phyloP scores from a whole-genome alignment of 106 monocot species.

The Platanthera guangdongensis region DNA sequence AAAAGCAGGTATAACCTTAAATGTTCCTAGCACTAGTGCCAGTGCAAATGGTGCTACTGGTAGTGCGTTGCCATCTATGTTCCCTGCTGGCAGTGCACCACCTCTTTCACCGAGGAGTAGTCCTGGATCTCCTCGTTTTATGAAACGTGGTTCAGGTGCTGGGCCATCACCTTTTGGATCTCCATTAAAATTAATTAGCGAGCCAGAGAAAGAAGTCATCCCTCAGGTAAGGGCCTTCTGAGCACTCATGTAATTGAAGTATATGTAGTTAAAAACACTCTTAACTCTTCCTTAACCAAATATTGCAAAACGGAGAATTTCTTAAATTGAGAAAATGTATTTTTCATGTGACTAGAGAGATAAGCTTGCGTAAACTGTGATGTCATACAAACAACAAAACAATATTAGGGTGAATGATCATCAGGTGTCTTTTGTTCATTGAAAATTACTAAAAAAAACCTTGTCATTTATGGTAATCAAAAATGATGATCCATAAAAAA shows the following conservation, averaged over 20 bases:
- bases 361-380: background rate
- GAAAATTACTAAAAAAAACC: too few species aligned
- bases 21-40: conserved; percentile 27
- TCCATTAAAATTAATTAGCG: conserved; percentile 56
- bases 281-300: background rate
- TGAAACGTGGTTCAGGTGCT: conserved; percentile 35
- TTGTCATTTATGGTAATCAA: too few species aligned
- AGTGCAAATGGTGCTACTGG: conserved; percentile 36
- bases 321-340: background rate
- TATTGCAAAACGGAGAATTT: background rate
- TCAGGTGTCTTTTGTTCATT: background rate
- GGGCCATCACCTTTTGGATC: conserved; percentile 62
- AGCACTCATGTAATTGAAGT: background rate
- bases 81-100: conserved; percentile 73
- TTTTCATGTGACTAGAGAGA: background rate
- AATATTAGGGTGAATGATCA: background rate
- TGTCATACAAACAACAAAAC: background rate
- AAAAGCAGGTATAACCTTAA: conserved; percentile 49
- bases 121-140: conserved; percentile 63
- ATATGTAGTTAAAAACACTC: background rate
- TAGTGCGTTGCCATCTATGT: conserved; percentile 68
- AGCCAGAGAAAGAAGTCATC: conserved; percentile 60
- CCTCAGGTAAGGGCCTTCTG: conserved; percentile 49
- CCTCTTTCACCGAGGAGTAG: conserved; percentile 87
- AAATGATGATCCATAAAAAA: too few species aligned